Conservation (phyloP, 371 early-diverging fungal genomes). For the Mucor irregularis region DNA sequence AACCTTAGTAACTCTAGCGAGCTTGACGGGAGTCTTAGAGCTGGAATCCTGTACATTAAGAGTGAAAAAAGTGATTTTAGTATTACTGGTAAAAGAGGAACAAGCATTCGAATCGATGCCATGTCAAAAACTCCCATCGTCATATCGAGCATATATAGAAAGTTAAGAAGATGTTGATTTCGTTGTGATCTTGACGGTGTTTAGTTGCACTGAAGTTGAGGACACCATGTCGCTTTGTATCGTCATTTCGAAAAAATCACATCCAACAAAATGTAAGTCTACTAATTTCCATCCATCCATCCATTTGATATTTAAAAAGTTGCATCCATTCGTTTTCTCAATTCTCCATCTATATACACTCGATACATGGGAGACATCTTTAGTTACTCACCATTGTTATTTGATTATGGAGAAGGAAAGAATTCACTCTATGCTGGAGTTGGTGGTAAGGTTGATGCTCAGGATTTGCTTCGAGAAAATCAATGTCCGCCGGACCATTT, state of each 20-base stretch:
- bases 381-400: conserved; percentile 9
- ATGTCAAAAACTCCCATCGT: too few species aligned
- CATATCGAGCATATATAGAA: too few species aligned
- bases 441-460: too few species aligned
- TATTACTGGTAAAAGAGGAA: too few species aligned
- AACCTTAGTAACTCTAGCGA: conserved; percentile 94
- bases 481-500: too few species aligned
- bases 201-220: not conserved
- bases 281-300: not conserved
- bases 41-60: conserved; percentile 69
- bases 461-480: too few species aligned
- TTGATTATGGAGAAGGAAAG: conserved; percentile 13
- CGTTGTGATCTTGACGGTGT: not conserved
- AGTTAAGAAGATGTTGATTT: too few species aligned
- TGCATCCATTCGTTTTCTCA: not conserved
- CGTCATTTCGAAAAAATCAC: not conserved
- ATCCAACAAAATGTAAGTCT: too few species aligned
- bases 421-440: too few species aligned
- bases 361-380: not conserved
- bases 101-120: too few species aligned
- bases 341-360: not conserved
- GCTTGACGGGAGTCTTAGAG: conserved; percentile 76
- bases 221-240: not conserved
- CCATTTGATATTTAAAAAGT: not conserved
- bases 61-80: too few species aligned